A percentile compares a stretch with the other conserved stretches of the same genome.
These are phyloP conservation scores for Blumeria hordei DNA, from an alignment of 2,329 filamentous ascomycete genomes.

Conservation along the genomic window DNA sequence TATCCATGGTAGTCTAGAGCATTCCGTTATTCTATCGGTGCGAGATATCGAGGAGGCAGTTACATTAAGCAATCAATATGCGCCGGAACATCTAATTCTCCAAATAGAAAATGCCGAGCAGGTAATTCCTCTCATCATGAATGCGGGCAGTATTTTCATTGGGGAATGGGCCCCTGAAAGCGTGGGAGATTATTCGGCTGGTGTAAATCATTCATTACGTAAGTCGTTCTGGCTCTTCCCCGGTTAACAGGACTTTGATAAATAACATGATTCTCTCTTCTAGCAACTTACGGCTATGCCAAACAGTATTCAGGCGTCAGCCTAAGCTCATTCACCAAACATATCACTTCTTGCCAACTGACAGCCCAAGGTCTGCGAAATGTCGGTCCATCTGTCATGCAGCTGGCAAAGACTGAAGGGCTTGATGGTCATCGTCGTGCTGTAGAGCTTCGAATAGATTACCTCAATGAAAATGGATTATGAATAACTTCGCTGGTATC, in stretches of 20 bases:
- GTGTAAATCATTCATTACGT: slow-evolving; percentile 94
- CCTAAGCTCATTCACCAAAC: slow-evolving; percentile 84
- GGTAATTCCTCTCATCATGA: slow-evolving; percentile 57
- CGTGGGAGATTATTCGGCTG: slow-evolving; percentile 92
- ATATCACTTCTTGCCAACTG: slow-evolving; percentile 86
- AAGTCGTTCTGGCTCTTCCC: slow-evolving; percentile 22
- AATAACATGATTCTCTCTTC: slow-evolving; percentile 1
- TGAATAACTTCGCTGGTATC: not conserved
- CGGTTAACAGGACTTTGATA: not conserved
- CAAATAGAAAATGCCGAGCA: slow-evolving; percentile 58
- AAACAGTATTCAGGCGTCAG: slow-evolving; percentile 98
- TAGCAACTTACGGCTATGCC: slow-evolving; percentile 90
- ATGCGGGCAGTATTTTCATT: slow-evolving; percentile 89
- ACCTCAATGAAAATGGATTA: slow-evolving; percentile 15
- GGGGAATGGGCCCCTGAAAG: slow-evolving; percentile 93
- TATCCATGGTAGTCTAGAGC: slow-evolving; percentile 67
- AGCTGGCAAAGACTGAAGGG: slow-evolving; percentile 80
- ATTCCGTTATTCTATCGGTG: slow-evolving; percentile 72
- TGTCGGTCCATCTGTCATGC: slow-evolving; percentile 78
- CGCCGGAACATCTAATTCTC: slow-evolving; percentile 86
- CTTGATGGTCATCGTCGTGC: slow-evolving; percentile 74
- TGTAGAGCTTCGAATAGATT: slow-evolving; percentile 36
- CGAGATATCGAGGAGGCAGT: slow-evolving; percentile 48
- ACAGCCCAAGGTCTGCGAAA: slow-evolving; percentile 66
- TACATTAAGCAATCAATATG: slow-evolving; percentile 74